Evolutionary conservation across 192 early-diverging fungal genomes (phyloP).

Genomic region (Obelidium mucronatum): DNA sequence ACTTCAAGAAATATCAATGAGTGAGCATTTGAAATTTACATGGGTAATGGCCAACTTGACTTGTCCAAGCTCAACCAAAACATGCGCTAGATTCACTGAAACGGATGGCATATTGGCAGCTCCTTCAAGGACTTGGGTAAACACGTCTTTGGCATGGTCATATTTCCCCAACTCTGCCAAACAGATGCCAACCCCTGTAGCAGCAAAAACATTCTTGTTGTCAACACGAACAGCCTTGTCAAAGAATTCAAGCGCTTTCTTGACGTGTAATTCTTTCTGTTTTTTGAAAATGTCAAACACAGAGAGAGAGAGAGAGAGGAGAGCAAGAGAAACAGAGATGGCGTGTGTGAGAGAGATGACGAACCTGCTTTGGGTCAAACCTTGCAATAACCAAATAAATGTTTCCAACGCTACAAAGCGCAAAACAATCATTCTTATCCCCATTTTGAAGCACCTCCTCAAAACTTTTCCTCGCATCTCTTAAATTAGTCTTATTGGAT

Average conservation of each 20-base stretch:
- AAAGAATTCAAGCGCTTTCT: conserved; percentile 71
- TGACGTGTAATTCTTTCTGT: conserved; percentile 40
- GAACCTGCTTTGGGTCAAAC: conserved; percentile 41
- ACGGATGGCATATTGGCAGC: conserved; percentile 55
- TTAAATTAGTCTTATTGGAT: conserved; percentile 48
- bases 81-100: conserved; percentile 80
- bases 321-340: neutral
- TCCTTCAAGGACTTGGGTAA: conserved; percentile 69
- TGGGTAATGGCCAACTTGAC: conserved; percentile 76
- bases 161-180: conserved; percentile 74
- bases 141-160: conserved; percentile 69
- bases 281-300: neutral
- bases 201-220: conserved; percentile 75
- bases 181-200: conserved; percentile 85
- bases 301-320: neutral
- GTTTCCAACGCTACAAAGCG: conserved; percentile 83
- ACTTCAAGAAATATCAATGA: conserved; percentile 22
- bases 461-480: conserved; percentile 74
- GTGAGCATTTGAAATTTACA: conserved; percentile 54
- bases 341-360: no score
- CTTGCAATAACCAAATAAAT: conserved; percentile 74
- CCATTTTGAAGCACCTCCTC: conserved; percentile 80
- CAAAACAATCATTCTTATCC: conserved; percentile 80
- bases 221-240: conserved; percentile 69
- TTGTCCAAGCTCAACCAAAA: conserved; percentile 75